phyloP scores from a whole-genome alignment of 495 filamentous ascomycete genomes.

The Penicillium odoratum region DNA sequence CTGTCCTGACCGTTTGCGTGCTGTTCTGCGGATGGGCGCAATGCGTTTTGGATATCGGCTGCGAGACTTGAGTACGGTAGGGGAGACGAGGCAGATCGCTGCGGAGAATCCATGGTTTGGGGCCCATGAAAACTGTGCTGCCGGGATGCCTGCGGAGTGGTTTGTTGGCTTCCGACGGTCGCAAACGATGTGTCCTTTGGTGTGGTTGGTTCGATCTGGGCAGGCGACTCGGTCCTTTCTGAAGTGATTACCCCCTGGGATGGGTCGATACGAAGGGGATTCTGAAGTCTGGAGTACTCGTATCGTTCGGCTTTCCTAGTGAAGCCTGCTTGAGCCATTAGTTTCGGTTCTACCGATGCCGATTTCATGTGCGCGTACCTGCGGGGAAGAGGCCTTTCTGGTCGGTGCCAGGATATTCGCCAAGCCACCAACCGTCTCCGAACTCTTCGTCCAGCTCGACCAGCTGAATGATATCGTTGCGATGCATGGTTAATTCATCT shows the following conservation, averaged over 20 bases:
- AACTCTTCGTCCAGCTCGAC: constrained; percentile 97
- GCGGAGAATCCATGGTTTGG: constrained; percentile 27
- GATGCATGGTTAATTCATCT: constrained; percentile 86
- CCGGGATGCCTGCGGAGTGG: constrained; percentile 50
- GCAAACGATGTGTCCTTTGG: constrained; percentile 22
- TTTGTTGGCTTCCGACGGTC: constrained; percentile 38
- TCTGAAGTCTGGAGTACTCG: constrained; percentile 11
- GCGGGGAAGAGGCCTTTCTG: constrained; percentile 87
- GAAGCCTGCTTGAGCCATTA: constrained; percentile 19
- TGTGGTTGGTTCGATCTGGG: constrained; percentile 24
- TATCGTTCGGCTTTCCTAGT: constrained; percentile 20
- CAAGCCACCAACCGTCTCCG: constrained; percentile 96
- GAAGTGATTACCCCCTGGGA: constrained; percentile 10
- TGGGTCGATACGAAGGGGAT: constrained; percentile 12
- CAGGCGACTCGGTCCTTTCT: constrained; percentile 26
- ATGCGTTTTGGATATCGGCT: constrained; percentile 48
- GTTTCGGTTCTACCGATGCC: not conserved
- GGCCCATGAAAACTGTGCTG: constrained; percentile 42
- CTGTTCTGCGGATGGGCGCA: constrained; percentile 45
- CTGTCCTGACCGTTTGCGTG: constrained; percentile 57
- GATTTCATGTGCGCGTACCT: constrained; percentile 50
- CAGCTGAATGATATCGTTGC: constrained; percentile 87
- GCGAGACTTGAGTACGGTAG: constrained; percentile 40
- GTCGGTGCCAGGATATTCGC: constrained; percentile 71
- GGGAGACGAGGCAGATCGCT: constrained; percentile 44